Evolutionary conservation across 441 rosid genomes (phyloP), one percentile per base, ranked within the genome.

Genomic region (Croton setiger): DNA sequence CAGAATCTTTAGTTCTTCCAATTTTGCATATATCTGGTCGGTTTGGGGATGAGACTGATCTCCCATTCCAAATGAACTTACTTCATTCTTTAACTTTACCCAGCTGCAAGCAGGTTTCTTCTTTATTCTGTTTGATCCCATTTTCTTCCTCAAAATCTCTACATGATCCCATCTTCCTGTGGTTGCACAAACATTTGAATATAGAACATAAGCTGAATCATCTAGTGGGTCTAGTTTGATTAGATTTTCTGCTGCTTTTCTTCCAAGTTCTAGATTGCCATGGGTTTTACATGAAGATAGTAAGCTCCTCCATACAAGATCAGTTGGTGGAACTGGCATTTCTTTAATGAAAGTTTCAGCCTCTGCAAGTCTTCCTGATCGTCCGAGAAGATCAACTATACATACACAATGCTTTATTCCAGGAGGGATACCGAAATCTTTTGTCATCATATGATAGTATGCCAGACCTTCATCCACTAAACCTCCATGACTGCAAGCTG

Each of bases 91-190:
- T 73, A 78, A 76, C 84, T 92, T 92, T 45, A 92, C 96, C 96
- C 96, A 92, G 69, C 97, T 93, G 85, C 90, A 85, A 4, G 96
- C 98, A 17, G 90, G 96, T 78, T 87, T 79, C 86, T 91, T 93
- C 79, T 76, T 86, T 73, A 93, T 77, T 63, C 81, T 88, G 66
- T 78, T 81, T 48, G 83, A 83, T 68, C 80, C 93, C 97, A 93
- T 91, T 82, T 82, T 83, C 49, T 76, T 82, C 78, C 97, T 82
- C 48, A 93, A 75, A 57, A 68, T 78, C 85, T 89, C 96, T 31
- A 80, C 85, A 37, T 83, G 90, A 3, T 79, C 90, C 98, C 97
- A 91, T 79, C 82, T 88, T 44, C 96, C 92, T 1, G 86, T 81
- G 18, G 88, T 87, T 69, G 98, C 94, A 63, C 89, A 93, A 57